These are phyloP conservation scores for Massarina eburnea DNA, from an alignment of 2,329 filamentous ascomycete genomes.

Conservation along the genomic window DNA sequence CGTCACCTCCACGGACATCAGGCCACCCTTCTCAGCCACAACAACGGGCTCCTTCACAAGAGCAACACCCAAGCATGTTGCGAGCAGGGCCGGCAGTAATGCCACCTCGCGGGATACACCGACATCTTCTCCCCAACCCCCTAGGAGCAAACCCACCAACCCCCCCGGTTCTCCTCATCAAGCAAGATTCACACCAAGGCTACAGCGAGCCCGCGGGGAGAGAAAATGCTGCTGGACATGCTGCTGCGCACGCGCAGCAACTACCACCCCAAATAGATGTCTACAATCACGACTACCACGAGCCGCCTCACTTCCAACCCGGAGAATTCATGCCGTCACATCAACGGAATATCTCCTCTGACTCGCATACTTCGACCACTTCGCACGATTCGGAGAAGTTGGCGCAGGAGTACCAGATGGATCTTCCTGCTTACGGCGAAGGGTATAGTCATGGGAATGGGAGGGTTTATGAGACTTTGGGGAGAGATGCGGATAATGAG, in stretches of 20 bases:
- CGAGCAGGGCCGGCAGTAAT: background rate
- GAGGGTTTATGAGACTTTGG: background rate
- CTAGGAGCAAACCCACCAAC: conserved; percentile 6
- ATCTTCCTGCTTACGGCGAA: conserved; percentile 20
- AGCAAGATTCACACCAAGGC: conserved; percentile 11
- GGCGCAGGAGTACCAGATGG: conserved; percentile 27
- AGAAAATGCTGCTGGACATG: background rate
- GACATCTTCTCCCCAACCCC: conserved; percentile 3
- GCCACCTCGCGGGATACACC: background rate
- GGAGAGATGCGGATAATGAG: background rate
- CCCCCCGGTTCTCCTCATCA: background rate
- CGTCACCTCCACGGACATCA: background rate
- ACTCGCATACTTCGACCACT: conserved; percentile 11
- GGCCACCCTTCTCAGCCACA: background rate
- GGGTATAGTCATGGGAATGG: conserved; percentile 14
- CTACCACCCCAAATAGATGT: background rate
- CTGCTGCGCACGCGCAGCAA: background rate
- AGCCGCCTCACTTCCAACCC: background rate
- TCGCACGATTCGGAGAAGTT: conserved; percentile 22
- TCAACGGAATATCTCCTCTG: conserved; percentile 13
- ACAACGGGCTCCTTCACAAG: background rate
- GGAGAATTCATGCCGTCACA: conserved; percentile 10
- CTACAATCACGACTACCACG: no score
- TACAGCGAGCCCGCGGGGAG: background rate
- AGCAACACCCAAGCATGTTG: background rate